phyloP scores from a whole-genome alignment of 2,329 filamentous ascomycete genomes.

The Diaporthe australafricana region DNA sequence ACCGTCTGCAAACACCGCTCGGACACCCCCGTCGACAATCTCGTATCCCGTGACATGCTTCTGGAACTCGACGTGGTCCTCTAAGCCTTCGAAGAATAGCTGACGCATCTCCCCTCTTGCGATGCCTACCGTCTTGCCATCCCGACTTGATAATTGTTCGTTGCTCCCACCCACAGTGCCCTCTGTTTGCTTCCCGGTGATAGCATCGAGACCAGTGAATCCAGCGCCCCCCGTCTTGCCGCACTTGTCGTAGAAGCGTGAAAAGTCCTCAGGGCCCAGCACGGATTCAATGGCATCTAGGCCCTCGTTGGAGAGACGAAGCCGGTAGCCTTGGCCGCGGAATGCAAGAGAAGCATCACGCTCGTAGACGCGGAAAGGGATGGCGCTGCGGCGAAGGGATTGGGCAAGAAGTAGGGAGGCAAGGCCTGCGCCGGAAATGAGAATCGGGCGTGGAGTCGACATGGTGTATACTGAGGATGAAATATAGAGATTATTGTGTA shows the following conservation, averaged over 20 bases:
- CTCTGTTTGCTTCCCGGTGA: slow-evolving; percentile 60
- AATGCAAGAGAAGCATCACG: slow-evolving; percentile 62
- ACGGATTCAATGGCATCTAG: slow-evolving; percentile 71
- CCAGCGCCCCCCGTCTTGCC: slow-evolving; percentile 70
- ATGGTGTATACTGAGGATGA: neutral
- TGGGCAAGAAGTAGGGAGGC: slow-evolving; percentile 57
- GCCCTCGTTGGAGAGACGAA: slow-evolving; percentile 67
- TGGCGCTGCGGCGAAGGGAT: slow-evolving; percentile 52
- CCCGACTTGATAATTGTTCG: slow-evolving; percentile 58
- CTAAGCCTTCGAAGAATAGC: slow-evolving; percentile 67
- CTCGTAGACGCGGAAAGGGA: slow-evolving; percentile 69
- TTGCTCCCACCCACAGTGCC: slow-evolving; percentile 42
- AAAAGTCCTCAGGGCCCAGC: slow-evolving; percentile 59
- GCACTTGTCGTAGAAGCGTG: slow-evolving; percentile 68
- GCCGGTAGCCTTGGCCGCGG: slow-evolving; percentile 71
- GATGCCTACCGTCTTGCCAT: slow-evolving; percentile 71
- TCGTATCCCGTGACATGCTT: slow-evolving; percentile 70
- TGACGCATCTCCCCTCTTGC: slow-evolving; percentile 72
- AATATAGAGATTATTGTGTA: neutral
- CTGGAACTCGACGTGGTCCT: slow-evolving; percentile 65
- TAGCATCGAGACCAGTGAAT: slow-evolving; percentile 61
- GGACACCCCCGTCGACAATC: slow-evolving; percentile 63
- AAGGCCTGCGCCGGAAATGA: slow-evolving; percentile 57
- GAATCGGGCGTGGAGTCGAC: slow-evolving; percentile 40
- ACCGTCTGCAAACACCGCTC: slow-evolving; percentile 69